Base-by-base conservation (phyloP, 169 alveolate species). In the Hepatocystis sp. region DNA sequence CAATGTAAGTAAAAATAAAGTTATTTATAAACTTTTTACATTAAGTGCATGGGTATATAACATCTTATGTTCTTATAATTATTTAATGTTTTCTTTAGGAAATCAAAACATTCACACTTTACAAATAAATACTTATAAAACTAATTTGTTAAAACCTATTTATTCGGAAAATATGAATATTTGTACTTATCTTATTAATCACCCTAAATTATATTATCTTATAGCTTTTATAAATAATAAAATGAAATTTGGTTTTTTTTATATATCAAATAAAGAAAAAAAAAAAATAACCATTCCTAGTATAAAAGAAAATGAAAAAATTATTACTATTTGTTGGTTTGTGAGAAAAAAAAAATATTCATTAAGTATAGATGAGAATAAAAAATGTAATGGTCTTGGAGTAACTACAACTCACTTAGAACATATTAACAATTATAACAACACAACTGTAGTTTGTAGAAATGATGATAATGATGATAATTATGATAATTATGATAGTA, bases 301-400 rank as follows among this genome's bases (percentile, higher is more conserved):
- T 11, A 42, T 76, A 58, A 60, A 42, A 17, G 88, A 76, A 76
- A 76, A 76, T 58, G 30, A 36, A 36, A 58, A 76, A 5, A 44
- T 76, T 23, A 25, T 58, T 30, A 58, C 88, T 11, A 13, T 76
- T 13, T 76, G 88, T 17, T 76, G 88, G 88, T 76, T 76, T 58
- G 23, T 25, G 7, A 55, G 34, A 13, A 30, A 30, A 28, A 68
- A 13, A 34, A 23, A 67, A n/a, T n/a, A n/a, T n/a, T n/a, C n/a
- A n/a, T n/a, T n/a, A n/a, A n/a, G n/a, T n/a, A n/a, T n/a, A n/a
- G n/a, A n/a, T n/a, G n/a, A n/a, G n/a, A n/a, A n/a, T n/a, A n/a
- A n/a, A n/a, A n/a, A n/a, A n/a, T n/a, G n/a, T n/a, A n/a, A n/a
- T n/a, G n/a, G n/a, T n/a, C n/a, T n/a, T n/a, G n/a, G n/a, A n/a